Evolutionary conservation across 129 eudicot species (phyloP), one percentile per base, ranked within the genome.

Genomic region (Lactuca saligna): DNA sequence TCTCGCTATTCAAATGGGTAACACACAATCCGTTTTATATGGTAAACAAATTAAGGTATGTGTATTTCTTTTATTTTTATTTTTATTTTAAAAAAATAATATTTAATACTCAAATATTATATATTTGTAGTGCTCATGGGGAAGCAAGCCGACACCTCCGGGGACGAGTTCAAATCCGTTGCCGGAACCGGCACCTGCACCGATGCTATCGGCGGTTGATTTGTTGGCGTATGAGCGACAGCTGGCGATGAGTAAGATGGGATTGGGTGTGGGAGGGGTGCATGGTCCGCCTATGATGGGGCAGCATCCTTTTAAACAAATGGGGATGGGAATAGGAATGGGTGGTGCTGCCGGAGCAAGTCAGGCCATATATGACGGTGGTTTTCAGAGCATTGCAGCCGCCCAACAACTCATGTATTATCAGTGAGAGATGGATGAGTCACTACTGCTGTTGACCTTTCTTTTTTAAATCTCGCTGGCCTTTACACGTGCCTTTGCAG

Each of bases 331-430:
- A 33, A 71, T 71, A 61, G 66, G 60, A 8, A 44, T 44, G 50
- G 70, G 75, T 82, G 70, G 75, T 82, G 97, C 83, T 33, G 83
- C 95, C 13, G 89, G 96, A 67, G 96, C 89, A 20, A 87, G 95
- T 75, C 95, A 87, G 70, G 92, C 97, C 17, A 86, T 91, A 44
- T 91, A 91, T 72, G 97, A 91, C 58, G 96, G 96, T 41, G 94
- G 91, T 49, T 88, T 70, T 72, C 96, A 81, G 81, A 86, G 74
- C 46, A 75, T 81, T 58, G 97, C 94, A 55, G 96, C 90, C 68
- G 86, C 96, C 17, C 97, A 91, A 78, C 97, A 88, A 74, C 86
- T 91, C 71, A 85, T 91, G 97, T 91, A 90, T 56, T 90, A 84
- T 68, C 91, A 87, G 81, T 90, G 85, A 90, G 63, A 8, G n/a